Percentiles rank a stretch among this genome's conserved stretches.
These are phyloP conservation scores for Arachis stenosperma DNA, from an alignment of 306 rosid species.

Conservation along the genomic window DNA sequence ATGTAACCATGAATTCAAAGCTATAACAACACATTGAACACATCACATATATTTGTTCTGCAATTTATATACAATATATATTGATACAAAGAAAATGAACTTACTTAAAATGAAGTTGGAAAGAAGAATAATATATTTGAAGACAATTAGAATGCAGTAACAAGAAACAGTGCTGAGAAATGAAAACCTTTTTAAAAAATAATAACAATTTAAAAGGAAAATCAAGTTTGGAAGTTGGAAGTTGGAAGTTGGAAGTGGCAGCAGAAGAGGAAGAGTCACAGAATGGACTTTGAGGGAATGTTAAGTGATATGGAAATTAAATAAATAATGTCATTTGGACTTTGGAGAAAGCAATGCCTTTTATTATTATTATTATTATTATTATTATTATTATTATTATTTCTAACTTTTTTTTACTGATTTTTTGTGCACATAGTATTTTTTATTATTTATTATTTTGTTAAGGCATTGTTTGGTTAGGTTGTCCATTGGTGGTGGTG, in stretches of 20 bases:
- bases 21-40: neutral
- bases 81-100: neutral
- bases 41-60: neutral
- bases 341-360: constrained; percentile 17
- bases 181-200: constrained; percentile 28
- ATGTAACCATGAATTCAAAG: constrained; percentile 27
- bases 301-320: constrained; percentile 19
- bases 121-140: neutral
- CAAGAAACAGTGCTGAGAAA: neutral
- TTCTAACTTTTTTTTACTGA: too few relatives aligned
- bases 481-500: constrained; percentile 15
- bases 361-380: too few relatives aligned
- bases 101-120: constrained; percentile 1
- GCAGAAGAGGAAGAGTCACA: constrained; percentile 10
- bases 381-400: too few relatives aligned
- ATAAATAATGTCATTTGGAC: constrained; percentile 18
- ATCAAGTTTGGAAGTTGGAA: constrained; percentile 6
- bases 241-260: constrained; percentile 3
- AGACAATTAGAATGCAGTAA: neutral
- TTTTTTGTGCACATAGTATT: too few relatives aligned
- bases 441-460: neutral
- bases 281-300: neutral
- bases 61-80: neutral
- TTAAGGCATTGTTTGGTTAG: constrained; percentile 27
- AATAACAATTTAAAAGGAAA: constrained; percentile 12